A percentile compares a stretch with the other conserved stretches of the same genome.
Evolutionary conservation across 2,329 filamentous ascomycete genomes (phyloP).

Genomic region (Neopestalotiopsis rosae): DNA sequence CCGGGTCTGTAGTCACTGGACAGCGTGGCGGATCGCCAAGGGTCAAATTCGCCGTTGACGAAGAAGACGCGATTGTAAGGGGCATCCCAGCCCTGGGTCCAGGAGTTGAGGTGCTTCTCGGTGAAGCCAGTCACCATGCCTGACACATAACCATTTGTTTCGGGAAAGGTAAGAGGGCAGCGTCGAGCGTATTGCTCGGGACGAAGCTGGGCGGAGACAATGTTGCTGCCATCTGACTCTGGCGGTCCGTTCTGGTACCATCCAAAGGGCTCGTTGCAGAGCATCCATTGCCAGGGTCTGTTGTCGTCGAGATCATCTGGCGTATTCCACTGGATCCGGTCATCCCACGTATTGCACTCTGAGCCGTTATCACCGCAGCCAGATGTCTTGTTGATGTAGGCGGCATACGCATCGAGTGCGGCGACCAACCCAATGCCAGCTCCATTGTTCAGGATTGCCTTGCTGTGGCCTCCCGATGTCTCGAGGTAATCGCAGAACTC

Average conservation of each 20-base stretch:
- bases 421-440: conserved; percentile 46
- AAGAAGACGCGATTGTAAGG: conserved; percentile 33
- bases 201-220: conserved; percentile 24
- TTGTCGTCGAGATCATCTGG: conserved; percentile 40
- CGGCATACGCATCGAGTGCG: conserved; percentile 47
- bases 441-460: conserved; percentile 13
- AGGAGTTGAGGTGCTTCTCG: conserved; percentile 25
- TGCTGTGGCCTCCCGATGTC: conserved; percentile 22
- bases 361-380: conserved; percentile 42
- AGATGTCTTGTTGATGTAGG: conserved; percentile 39
- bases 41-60: conserved; percentile 36
- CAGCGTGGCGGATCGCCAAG: conserved; percentile 30
- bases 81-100: conserved; percentile 34
- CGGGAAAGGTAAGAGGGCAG: conserved; percentile 47
- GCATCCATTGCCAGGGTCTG: conserved; percentile 50
- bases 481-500: conserved; percentile 44
- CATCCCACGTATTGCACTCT: conserved; percentile 47
- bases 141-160: conserved; percentile 31
- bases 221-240: conserved; percentile 24
- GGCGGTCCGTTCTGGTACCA: conserved; percentile 41
- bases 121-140: conserved; percentile 25
- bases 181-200: conserved; percentile 37
- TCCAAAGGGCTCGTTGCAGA: conserved; percentile 50
- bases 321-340: conserved; percentile 41
- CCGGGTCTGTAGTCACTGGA: conserved; percentile 23